Evolutionary conservation across 148 eudicot species (phyloP), one percentile per base, ranked within the genome.

Genomic region (Silene uniflora): DNA sequence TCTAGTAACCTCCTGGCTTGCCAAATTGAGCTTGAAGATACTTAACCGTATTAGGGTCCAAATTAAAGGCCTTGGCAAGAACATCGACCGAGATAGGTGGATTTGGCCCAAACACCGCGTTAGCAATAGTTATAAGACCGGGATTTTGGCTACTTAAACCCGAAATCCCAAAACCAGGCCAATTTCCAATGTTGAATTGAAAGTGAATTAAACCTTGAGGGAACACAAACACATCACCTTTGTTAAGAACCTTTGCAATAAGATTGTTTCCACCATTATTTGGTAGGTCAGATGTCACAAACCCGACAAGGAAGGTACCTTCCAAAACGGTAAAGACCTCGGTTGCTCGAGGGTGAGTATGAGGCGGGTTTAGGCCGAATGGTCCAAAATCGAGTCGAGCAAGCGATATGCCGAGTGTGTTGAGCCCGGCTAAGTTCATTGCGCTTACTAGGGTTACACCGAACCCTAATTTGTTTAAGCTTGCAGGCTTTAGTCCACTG

Each of bases 371-470:
- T 6, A 63, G 67, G 18, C 67, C 67, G 42, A 23, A 63, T 12
- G 67, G 67, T 2, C 67, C 67, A 27, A 63, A 63, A 8, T 63
- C 67, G 18, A 63, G 67, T 63, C 67, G 67, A 63, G 67, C 67
- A 1, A 63, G 67, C 14, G 67, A 63, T 24, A 63, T 63, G 7
- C 67, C 67, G 39, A 63, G 67, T 1, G 67, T 63, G 67, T 63
- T 63, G 16, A 52, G 52, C 19, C 74, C 5, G 27, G 21, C 11
- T 76, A 54, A 46, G 71, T 58, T 71, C 73, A 70, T 75, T 62
- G 47, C 7, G 24, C 71, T 35, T 63, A 75, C 52, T 75, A 64
- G 47, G 73, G 77, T 32, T 58, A 65, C 56, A 17, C 60, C 23
- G 64, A 56, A 63, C 67, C 67, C 67, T 63, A 10, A 13, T 0